Evolutionary conservation across 139 green algal genomes (phyloP).

Genomic region (Chlorella sp.): DNA sequence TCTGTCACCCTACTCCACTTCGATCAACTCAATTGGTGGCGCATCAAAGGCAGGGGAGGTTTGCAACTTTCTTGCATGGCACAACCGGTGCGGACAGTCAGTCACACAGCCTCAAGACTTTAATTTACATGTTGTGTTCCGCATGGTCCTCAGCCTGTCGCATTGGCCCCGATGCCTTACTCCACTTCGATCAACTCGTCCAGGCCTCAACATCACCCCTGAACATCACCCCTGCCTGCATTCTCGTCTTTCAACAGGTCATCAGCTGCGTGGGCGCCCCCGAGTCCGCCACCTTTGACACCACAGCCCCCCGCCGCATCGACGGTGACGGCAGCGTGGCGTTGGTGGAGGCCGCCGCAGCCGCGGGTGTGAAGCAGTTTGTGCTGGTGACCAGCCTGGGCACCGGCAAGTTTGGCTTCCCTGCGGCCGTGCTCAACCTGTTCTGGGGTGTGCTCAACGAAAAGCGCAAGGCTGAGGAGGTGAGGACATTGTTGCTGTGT

Average conservation of each 20-base stretch:
- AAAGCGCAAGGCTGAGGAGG: constrained; percentile 85
- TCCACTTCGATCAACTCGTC: no score
- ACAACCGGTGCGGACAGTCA: no score
- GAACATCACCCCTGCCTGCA: no score
- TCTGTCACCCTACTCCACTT: no score
- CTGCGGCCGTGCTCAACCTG: constrained; percentile 64
- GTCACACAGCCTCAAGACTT: no score
- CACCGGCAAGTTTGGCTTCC: constrained; percentile 69
- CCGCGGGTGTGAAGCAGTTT: constrained; percentile 71
- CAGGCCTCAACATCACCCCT: no score
- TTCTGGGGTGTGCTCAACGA: constrained; percentile 84
- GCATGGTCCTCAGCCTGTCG: not conserved
- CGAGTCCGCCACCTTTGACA: constrained; percentile 57
- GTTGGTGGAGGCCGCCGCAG: constrained; percentile 63
- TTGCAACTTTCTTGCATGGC: no score
- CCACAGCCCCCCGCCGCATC: constrained; percentile 48
- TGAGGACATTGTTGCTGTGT: no score
- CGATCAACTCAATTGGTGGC: no score
- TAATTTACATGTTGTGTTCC: no score
- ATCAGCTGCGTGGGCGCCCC: constrained; percentile 71
- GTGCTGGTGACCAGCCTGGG: constrained; percentile 81
- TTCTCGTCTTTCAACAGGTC: constrained; percentile 31
- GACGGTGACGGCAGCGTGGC: constrained; percentile 69
- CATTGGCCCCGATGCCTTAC: not conserved
- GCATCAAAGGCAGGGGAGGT: no score